Base-by-base conservation (phyloP, 1,284 basidiomycete species). In the Coniferiporia weirii region DNA sequence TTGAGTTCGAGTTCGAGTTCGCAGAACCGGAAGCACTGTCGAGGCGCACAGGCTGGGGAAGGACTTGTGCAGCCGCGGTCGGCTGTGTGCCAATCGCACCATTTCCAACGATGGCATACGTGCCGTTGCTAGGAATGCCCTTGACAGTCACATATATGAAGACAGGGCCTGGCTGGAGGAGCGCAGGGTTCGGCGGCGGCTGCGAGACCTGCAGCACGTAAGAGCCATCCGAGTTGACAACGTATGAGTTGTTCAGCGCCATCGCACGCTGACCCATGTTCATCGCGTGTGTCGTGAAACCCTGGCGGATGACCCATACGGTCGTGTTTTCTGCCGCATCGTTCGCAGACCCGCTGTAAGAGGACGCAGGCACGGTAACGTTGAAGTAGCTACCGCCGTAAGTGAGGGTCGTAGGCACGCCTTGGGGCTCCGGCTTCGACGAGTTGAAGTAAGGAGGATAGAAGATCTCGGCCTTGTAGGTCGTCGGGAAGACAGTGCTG, bases 251-350 rank as follows among this genome's bases (percentile, higher is more conserved):
- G 72, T 92, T 88, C 58, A 94, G 76, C 69, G 89, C 84, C 60
- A 91, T 66, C 63, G 77, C 78, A n/a, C 91, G 81, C 71, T 93
- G 91, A 20, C 91, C 91, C 89, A 93, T 95, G 78, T 95, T 95
- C 84, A 98, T 91, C 27, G 87, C 94, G 72, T 98, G 95, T 0
- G 94, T 98, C 0, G 92, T 93, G 78, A 95, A 98, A 6, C 95
- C 95, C 34, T 87, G 82, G 60, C 96, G 89, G 62, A 92, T 79
- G 64, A 98, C 73, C 59, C 87, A 83, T 17, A 95, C 89, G 19
- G 84, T 89, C 45, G 94, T 90, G 66, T 86, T 87, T 59, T 84
- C 82, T 12, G 87, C 88, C 3, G 87, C 88, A 57, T 80, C 77
- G 65, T 88, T 87, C 20, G 82, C 78, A 4, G 84, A 76, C 17